A percentile compares a stretch with the other conserved stretches of the same genome.
Evolutionary conservation across 176 grass and related monocot species (phyloP).

Genomic region (Puccinellia tenuiflora): DNA sequence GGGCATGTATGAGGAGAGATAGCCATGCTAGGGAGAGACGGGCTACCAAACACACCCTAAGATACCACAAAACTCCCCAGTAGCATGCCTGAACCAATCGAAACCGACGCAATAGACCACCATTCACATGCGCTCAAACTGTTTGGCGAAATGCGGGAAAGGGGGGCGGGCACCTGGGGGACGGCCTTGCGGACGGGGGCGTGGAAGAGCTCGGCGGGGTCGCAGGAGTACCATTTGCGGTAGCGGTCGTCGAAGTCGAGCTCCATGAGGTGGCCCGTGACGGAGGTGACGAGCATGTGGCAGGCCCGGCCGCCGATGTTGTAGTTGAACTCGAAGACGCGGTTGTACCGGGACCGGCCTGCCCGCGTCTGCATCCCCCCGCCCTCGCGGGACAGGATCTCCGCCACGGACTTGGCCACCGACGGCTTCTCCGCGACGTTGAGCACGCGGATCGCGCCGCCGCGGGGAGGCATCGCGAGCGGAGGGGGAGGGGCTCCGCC

Average conservation of each 20-base stretch:
- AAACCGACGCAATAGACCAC: neutral
- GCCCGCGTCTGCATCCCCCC: constrained; percentile 54
- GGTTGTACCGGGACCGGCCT: constrained; percentile 81
- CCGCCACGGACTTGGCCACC: constrained; percentile 79
- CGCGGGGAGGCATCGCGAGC: constrained; percentile 32
- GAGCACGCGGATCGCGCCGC: constrained; percentile 59
- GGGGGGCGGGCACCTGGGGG: constrained; percentile 45
- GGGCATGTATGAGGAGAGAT: too few species aligned
- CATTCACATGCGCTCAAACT: neutral
- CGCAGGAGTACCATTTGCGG: constrained; percentile 85
- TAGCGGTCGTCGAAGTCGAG: constrained; percentile 89
- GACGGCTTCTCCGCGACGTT: constrained; percentile 97
- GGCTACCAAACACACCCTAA: too few species aligned
- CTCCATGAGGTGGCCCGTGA: constrained; percentile 98
- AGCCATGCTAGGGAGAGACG: too few species aligned
- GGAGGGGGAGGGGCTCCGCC: neutral
- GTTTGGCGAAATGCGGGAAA: constrained; percentile 2
- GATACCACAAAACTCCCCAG: neutral
- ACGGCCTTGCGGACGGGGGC: constrained; percentile 80
- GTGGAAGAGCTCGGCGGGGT: constrained; percentile 74
- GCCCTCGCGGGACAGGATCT: constrained; percentile 82
- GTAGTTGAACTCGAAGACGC: constrained; percentile 89
- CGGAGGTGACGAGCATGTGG: constrained; percentile 85
- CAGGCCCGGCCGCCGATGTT: constrained; percentile 47
- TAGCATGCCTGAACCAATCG: neutral